Evolutionary conservation across 2,329 filamentous ascomycete species (phyloP), one percentile per base, ranked within the genome.

Genomic region (Cladosporium sp.): DNA sequence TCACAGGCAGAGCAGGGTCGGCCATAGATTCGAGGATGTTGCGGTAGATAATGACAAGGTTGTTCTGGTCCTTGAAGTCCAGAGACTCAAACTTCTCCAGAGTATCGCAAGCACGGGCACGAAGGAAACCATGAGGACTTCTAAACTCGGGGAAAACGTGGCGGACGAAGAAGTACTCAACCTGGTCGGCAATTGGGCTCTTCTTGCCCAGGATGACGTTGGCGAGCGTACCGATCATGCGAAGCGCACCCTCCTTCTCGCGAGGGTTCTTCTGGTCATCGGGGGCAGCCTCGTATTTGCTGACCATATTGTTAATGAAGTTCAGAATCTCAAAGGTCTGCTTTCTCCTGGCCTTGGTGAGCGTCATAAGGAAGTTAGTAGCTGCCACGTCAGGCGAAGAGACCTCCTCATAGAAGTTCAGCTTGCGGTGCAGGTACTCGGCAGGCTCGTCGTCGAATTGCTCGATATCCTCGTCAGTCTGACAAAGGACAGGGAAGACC

Each of bases 111-210:
- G 94, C 94, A 63, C 94, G 88, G 34, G 94, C 94, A 58, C 94
- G 89, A 49, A 99, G 84, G 77, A 92, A 97, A 35, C 93, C 94
- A 70, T 96, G 90, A 13, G 85, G 81, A 75, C 91, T 97, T 66
- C 90, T 87, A 79, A 99, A 99, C 70, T 99, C 94, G 47, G 94
- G 94, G 79, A 99, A 97, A 58, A 99, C 94, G 70, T 97, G 96
- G 69, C 93, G 89, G 54, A 97, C 93, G 65, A 99, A 89, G 80
- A 99, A 99, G 74, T 96, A 97, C 74, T 99, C 94, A 58, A 97
- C 92, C 74, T 97, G 91, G 70, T 96, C 89, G 35, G 93, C 94
- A 64, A 99, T 97, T 1, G 94, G 94, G 70, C 92, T 97, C 82
- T 97, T 97, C 82, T 97, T 99, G 65, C 91, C 91, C 35, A 99